These are phyloP conservation scores for Pinus tabuliformis DNA, from an alignment of 75 land plant genomes.

Conservation along the genomic window DNA sequence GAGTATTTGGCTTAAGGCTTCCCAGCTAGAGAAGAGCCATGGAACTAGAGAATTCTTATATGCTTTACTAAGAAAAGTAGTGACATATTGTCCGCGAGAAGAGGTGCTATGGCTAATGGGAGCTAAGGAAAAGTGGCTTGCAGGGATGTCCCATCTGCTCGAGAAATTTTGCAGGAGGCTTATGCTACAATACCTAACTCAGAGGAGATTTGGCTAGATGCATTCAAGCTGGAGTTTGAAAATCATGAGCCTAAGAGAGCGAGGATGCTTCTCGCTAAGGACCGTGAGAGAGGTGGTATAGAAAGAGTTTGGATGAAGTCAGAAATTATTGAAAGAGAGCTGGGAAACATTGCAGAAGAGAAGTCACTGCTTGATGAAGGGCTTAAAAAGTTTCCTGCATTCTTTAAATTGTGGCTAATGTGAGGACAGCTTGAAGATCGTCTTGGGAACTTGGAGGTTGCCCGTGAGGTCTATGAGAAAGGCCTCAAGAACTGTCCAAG, in stretches of 20 bases:
- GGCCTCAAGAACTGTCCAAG: conserved; percentile 75
- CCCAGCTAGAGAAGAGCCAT: conserved; percentile 95
- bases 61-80: conserved; percentile 73
- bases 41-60: conserved; percentile 88
- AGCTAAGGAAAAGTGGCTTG: conserved; percentile 98
- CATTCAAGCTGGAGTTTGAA: conserved; percentile 98
- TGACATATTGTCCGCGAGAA: conserved; percentile 88
- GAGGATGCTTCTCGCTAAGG: conserved; percentile 85
- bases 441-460: conserved; percentile 50
- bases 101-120: conserved; percentile 99
- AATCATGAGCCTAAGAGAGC: conserved; percentile 95
- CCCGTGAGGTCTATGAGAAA: conserved; percentile 62
- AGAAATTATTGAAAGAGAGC: conserved; percentile 90
- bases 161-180: conserved; percentile 88
- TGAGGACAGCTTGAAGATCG: conserved; percentile 90
- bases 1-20: conserved; percentile 94
- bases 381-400: conserved; percentile 60
- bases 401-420: conserved; percentile 93
- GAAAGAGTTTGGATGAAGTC: conserved; percentile 99
- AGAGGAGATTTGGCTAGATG: conserved; percentile 98
- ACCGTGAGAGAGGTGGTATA: conserved; percentile 83
- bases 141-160: conserved; percentile 94
- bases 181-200: conserved; percentile 94
- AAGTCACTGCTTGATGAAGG: conserved; percentile 79
- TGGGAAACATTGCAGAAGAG: conserved; percentile 78